These are phyloP conservation scores for Fusarium ambrosium DNA, from an alignment of 2,329 filamentous ascomycete species.

Conservation along the genomic window DNA sequence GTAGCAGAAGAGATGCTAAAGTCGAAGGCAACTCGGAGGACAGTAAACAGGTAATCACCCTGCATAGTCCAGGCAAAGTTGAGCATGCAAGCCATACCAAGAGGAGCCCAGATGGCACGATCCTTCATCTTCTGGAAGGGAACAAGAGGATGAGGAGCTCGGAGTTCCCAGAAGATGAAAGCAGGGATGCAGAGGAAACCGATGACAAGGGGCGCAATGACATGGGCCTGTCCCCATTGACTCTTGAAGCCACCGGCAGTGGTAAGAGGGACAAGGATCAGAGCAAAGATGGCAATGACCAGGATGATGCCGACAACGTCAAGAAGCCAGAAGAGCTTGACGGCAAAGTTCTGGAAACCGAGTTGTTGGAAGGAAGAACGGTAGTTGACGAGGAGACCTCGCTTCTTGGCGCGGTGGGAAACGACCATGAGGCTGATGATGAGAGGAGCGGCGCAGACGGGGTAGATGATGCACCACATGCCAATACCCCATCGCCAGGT, in stretches of 20 bases:
- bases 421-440: constrained; percentile 66
- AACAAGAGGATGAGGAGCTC: constrained; percentile 66
- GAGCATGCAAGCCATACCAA: constrained; percentile 69
- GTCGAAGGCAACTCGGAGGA: constrained; percentile 72
- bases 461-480: constrained; percentile 75
- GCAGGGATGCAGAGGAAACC: constrained; percentile 63
- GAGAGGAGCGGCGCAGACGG: constrained; percentile 69
- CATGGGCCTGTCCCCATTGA: constrained; percentile 55
- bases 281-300: constrained; percentile 60
- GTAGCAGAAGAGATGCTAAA: constrained; percentile 69
- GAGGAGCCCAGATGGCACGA: constrained; percentile 72
- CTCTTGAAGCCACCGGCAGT: constrained; percentile 59
- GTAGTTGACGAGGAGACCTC: constrained; percentile 60
- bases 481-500: constrained; percentile 74
- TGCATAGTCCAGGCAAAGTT: constrained; percentile 74
- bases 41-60: constrained; percentile 74
- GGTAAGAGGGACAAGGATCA: constrained; percentile 61
- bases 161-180: constrained; percentile 64
- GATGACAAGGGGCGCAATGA: constrained; percentile 61
- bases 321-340: constrained; percentile 62
- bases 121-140: constrained; percentile 74
- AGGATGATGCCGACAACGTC: constrained; percentile 61
- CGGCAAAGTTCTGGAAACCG: constrained; percentile 50
- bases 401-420: constrained; percentile 64
- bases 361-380: constrained; percentile 50